Evolutionary conservation across 1,139 yeast genomes (phyloP).

Genomic region (Debaryomyces robertsiae): DNA sequence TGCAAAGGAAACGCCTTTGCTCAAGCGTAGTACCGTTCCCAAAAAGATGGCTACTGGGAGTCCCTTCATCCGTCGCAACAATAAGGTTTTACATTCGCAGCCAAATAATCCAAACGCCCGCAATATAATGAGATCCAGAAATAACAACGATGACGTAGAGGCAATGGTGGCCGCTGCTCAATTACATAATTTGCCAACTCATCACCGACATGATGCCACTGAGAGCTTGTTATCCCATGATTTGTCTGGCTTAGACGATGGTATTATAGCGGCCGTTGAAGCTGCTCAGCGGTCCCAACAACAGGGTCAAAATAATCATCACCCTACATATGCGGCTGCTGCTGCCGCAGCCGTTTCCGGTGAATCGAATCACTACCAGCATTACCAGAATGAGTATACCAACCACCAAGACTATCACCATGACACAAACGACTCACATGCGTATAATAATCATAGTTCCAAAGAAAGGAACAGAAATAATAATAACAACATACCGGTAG

Average conservation of each 20-base stretch:
- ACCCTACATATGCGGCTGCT: constrained; percentile 41
- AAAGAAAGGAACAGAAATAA: constrained; percentile 20
- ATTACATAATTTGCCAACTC: constrained; percentile 35
- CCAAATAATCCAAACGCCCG: constrained; percentile 29
- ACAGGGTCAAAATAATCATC: constrained; percentile 16
- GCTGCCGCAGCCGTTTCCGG: constrained; percentile 43
- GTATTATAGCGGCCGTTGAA: constrained; percentile 68
- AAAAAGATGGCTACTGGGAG: constrained; percentile 22
- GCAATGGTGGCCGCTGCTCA: constrained; percentile 41
- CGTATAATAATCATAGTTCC: constrained; percentile 7
- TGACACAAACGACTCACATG: constrained; percentile 12
- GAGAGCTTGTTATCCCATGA: constrained; percentile 39
- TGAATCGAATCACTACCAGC: constrained; percentile 24
- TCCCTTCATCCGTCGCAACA: constrained; percentile 14
- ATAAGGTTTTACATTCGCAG: constrained; percentile 21
- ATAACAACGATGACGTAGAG: constrained; percentile 32
- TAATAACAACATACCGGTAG: constrained; percentile 48
- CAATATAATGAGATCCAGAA: constrained; percentile 23
- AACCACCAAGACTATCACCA: constrained; percentile 26
- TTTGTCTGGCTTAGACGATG: constrained; percentile 49
- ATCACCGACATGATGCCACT: constrained; percentile 26
- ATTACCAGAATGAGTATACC: constrained; percentile 20
- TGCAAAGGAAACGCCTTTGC: constrained; percentile 32
- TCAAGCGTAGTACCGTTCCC: constrained; percentile 27
- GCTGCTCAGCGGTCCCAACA: constrained; percentile 54